These are phyloP conservation scores for Eragrostis tef DNA, from an alignment of 202 grass and related monocot species.

Conservation along the genomic window DNA sequence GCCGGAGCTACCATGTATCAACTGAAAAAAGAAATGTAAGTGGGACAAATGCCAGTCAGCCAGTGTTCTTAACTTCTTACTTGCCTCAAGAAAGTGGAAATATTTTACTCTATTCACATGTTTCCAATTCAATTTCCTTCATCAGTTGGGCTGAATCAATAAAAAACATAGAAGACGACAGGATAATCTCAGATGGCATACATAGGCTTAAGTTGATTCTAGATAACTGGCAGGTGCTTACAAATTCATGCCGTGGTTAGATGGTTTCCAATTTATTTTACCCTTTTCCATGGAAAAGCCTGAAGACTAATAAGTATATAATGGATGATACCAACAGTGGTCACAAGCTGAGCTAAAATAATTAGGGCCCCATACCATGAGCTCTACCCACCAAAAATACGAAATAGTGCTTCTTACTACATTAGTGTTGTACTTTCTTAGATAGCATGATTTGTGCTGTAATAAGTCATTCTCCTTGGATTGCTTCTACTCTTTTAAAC, in stretches of 20 bases:
- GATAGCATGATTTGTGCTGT: slow-evolving; percentile 3
- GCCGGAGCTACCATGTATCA: slow-evolving; percentile 71
- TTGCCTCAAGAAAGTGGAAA: background rate
- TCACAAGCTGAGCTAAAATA: background rate
- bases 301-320: slow-evolving; percentile 25
- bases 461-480: slow-evolving; percentile 7
- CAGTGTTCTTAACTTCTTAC: slow-evolving; percentile 29
- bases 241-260: background rate
- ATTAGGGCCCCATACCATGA: background rate
- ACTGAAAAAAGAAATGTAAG: slow-evolving; percentile 76
- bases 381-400: slow-evolving; percentile 27
- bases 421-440: background rate
- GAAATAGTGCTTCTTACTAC: slow-evolving; percentile 5
- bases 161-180: background rate
- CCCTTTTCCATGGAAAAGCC: background rate
- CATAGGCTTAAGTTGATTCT: slow-evolving; percentile 1
- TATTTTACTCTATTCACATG: slow-evolving; percentile 25
- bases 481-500: background rate
- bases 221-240: background rate
- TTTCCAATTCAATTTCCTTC: slow-evolving; percentile 23
- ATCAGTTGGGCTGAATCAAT: slow-evolving; percentile 11
- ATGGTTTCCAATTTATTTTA: background rate
- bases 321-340: slow-evolving; percentile 22
- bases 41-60: background rate
- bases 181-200: background rate